Evolutionary conservation across 2,329 filamentous ascomycete genomes (phyloP).

Genomic region (Talaromyces pinophilus): DNA sequence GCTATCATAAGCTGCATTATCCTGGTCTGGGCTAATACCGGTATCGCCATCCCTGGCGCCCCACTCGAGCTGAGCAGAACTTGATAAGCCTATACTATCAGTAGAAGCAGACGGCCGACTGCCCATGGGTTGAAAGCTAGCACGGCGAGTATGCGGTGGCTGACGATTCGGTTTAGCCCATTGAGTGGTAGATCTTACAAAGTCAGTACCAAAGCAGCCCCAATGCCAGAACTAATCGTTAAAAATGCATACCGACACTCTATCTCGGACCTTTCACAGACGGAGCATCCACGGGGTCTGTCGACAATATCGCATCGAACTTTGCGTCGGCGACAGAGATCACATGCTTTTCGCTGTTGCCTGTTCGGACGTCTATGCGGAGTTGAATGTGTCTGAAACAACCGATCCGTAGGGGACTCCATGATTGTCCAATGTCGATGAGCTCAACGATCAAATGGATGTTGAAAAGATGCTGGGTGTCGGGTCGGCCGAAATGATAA

Average conservation of each 20-base stretch:
- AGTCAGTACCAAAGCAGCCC: background rate
- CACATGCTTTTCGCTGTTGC: constrained; percentile 1
- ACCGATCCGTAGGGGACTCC: background rate
- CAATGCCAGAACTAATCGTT: background rate
- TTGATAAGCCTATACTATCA: background rate
- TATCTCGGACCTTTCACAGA: background rate
- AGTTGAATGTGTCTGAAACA: background rate
- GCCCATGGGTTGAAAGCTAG: background rate
- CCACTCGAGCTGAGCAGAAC: background rate
- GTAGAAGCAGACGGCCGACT: background rate
- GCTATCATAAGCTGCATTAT: background rate
- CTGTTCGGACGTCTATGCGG: background rate
- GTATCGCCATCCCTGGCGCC: background rate
- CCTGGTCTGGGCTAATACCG: background rate
- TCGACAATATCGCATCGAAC: constrained; percentile 7
- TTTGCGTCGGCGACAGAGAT: background rate
- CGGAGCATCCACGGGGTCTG: constrained; percentile 8
- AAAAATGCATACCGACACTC: background rate
- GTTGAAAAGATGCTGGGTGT: background rate
- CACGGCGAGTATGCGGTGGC: background rate
- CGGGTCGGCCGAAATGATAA: background rate
- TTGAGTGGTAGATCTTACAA: constrained; percentile 1
- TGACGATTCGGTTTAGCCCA: constrained; percentile 3
- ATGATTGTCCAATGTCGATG: background rate
- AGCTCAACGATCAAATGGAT: background rate